Percentiles rank a stretch among this genome's conserved stretches.
phyloP scores from a whole-genome alignment of 768 basidiomycete genomes.

The Pisolithus marmoratus region DNA sequence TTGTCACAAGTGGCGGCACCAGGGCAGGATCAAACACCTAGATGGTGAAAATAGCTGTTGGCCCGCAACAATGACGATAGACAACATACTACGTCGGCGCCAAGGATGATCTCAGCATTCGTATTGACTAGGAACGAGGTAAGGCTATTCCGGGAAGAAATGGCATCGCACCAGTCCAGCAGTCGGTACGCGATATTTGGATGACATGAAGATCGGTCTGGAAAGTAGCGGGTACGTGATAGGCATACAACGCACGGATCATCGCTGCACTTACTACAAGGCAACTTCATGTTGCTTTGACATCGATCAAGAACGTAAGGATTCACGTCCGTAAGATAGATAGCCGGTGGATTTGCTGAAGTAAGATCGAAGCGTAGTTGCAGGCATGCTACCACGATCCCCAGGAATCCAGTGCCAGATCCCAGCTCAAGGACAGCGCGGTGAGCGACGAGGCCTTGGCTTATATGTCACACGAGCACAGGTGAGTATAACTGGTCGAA shows the following conservation, averaged over 20 bases:
- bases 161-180: conserved; percentile 66
- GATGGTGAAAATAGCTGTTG: not conserved
- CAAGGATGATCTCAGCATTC: conserved; percentile 55
- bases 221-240: not conserved
- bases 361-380: conserved; percentile 30
- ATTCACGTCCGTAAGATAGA: conserved; percentile 64
- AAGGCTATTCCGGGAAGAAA: conserved; percentile 26
- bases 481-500: not conserved
- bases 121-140: conserved; percentile 32
- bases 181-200: conserved; percentile 36
- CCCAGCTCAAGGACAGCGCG: conserved; percentile 67
- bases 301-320: conserved; percentile 59
- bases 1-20: conserved; percentile 50
- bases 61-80: not conserved
- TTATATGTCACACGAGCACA: not conserved
- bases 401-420: conserved; percentile 72
- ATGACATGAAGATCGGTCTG: conserved; percentile 54
- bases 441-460: conserved; percentile 9
- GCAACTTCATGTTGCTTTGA: conserved; percentile 49
- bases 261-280: conserved; percentile 55
- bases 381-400: conserved; percentile 52
- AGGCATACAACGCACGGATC: not conserved
- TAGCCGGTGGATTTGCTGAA: conserved; percentile 4
- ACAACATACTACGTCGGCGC: conserved; percentile 55
- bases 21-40: conserved; percentile 68